Evolutionary conservation across 768 basidiomycete genomes (phyloP).

Genomic region (Russula brevipes): DNA sequence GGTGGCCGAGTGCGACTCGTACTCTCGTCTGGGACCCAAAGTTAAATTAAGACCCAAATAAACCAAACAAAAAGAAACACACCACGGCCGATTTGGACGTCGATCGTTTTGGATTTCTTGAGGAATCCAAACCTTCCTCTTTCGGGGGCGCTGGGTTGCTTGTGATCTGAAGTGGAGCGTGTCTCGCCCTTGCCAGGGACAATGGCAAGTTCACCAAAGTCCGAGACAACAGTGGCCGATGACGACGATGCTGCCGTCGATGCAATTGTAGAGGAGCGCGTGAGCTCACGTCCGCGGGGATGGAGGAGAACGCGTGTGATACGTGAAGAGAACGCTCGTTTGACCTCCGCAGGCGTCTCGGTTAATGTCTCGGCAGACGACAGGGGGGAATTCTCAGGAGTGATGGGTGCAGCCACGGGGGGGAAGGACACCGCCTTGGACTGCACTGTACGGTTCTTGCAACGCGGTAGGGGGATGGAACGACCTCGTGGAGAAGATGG

Average conservation of each 20-base stretch:
- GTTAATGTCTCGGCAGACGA: constrained; percentile 22
- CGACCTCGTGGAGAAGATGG: constrained; percentile 4
- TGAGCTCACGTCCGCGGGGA: not conserved
- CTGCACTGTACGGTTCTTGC: not conserved
- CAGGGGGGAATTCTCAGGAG: constrained; percentile 4
- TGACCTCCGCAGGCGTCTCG: constrained; percentile 2
- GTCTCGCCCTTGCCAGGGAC: not conserved
- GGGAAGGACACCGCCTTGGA: not conserved
- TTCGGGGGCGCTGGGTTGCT: not conserved
- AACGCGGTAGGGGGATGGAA: constrained; percentile 6
- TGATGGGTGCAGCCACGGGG: not conserved
- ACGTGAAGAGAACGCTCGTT: constrained; percentile 10
- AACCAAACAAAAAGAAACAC: not conserved
- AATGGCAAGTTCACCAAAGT: constrained; percentile 1
- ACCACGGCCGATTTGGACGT: not conserved
- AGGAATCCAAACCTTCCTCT: constrained; percentile 16
- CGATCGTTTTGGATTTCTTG: constrained; percentile 17
- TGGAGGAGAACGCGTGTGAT: constrained; percentile 5
- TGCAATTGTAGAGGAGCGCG: not conserved
- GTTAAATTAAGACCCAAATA: not conserved
- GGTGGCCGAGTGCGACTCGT: constrained; percentile 1
- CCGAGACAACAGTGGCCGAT: not conserved
- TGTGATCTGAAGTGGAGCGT: not conserved
- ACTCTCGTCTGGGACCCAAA: not conserved
- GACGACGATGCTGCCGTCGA: not conserved